These are phyloP conservation scores for Acer yangbiense DNA, from an alignment of 345 rosid genomes.

Conservation along the genomic window DNA sequence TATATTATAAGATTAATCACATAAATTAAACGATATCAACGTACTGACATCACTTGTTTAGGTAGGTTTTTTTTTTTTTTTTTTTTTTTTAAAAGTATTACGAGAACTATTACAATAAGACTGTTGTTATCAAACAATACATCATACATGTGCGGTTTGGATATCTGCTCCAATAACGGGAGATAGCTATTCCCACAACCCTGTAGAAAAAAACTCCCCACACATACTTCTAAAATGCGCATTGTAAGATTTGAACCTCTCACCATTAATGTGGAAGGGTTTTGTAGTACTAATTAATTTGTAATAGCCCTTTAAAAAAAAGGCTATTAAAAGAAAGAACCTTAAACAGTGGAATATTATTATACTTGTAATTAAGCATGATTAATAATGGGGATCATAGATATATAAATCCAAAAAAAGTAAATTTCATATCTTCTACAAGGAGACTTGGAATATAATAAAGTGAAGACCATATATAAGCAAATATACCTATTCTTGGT, in stretches of 20 bases:
- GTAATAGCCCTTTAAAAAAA: too few species aligned
- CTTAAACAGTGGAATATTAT: conserved; percentile 15
- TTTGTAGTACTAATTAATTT: background rate
- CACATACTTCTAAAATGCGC: too few species aligned
- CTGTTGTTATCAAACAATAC: too few species aligned
- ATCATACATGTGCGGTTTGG: too few species aligned
- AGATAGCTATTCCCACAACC: too few species aligned
- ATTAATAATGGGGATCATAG: background rate
- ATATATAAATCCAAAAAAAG: conserved; percentile 18
- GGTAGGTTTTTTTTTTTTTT: background rate
- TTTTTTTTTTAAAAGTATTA: too few species aligned
- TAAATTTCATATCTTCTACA: conserved; percentile 14
- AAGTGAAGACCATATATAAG: conserved; percentile 14
- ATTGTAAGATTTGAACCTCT: too few species aligned
- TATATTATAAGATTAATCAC: background rate
- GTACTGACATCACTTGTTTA: background rate
- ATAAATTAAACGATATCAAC: background rate
- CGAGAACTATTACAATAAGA: too few species aligned
- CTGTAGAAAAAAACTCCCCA: too few species aligned
- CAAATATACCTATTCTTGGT: conserved; percentile 23
- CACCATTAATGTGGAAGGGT: background rate
- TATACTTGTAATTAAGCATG: conserved; percentile 7
- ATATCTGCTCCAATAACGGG: too few species aligned
- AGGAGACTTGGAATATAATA: conserved; percentile 19
- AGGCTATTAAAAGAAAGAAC: background rate